These are phyloP conservation scores for Cryptococcus floricola DNA, from an alignment of 1,284 basidiomycete genomes.

Conservation along the genomic window DNA sequence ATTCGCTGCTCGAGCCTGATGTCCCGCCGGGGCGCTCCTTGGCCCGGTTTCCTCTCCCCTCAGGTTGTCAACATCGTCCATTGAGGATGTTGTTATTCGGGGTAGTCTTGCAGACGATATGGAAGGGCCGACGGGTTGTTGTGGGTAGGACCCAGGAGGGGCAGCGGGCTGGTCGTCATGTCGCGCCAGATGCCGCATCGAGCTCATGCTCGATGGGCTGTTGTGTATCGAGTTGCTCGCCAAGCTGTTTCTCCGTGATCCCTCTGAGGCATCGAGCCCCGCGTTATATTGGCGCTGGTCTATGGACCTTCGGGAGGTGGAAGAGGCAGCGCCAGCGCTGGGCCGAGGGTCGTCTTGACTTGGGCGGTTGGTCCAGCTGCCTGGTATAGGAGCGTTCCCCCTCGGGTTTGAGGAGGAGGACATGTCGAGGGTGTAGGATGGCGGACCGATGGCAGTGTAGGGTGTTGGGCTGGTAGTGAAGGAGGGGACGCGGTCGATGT, in stretches of 20 bases:
- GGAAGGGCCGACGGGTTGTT: background rate
- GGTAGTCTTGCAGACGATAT: constrained; percentile 15
- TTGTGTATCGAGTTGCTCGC: constrained; percentile 20
- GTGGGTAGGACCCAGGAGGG: background rate
- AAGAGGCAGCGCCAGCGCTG: too few relatives aligned
- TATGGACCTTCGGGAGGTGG: constrained; percentile 8
- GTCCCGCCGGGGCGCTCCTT: constrained; percentile 25
- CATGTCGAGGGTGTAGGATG: background rate
- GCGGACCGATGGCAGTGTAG: background rate
- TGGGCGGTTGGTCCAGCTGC: constrained; percentile 3
- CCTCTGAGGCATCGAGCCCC: background rate
- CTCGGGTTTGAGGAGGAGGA: constrained; percentile 12
- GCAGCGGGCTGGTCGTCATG: background rate
- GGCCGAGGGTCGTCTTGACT: background rate
- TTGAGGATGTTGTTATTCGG: constrained; percentile 24
- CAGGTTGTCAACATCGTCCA: background rate
- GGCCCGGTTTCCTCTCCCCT: constrained; percentile 19
- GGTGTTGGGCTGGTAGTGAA: background rate
- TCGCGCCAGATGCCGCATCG: constrained; percentile 9
- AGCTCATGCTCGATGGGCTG: constrained; percentile 25
- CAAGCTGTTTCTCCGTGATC: constrained; percentile 20
- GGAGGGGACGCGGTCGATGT: background rate
- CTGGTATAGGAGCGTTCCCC: constrained; percentile 9
- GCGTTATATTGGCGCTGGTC: constrained; percentile 5
- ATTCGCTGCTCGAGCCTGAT: constrained; percentile 4